phyloP scores from a whole-genome alignment of 495 filamentous ascomycete genomes.

The Hamigera avellanea region DNA sequence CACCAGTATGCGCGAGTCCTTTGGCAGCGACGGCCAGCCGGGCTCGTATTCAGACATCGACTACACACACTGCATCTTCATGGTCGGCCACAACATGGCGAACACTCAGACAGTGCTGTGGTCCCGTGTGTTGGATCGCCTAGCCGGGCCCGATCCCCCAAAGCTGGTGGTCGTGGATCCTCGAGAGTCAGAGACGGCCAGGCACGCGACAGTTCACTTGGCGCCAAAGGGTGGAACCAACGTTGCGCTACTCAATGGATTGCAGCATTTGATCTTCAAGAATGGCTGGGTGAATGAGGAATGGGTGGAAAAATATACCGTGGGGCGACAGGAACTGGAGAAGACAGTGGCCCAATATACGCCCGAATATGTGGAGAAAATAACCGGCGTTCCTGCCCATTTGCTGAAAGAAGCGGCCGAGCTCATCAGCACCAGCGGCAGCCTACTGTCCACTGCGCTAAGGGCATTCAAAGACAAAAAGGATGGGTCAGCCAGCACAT shows the following conservation, averaged over 20 bases:
- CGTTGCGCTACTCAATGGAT: slow-evolving; percentile 8
- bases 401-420: slow-evolving; percentile 6
- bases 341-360: slow-evolving; percentile 5
- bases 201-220: slow-evolving; percentile 8
- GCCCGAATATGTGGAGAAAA: slow-evolving; percentile 6
- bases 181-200: slow-evolving; percentile 4
- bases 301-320: slow-evolving; percentile 5
- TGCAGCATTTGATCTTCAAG: slow-evolving; percentile 8
- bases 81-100: slow-evolving; percentile 2
- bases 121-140: slow-evolving; percentile 6
- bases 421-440: slow-evolving; percentile 9
- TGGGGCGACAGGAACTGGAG: slow-evolving; percentile 6
- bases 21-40: slow-evolving; percentile 3
- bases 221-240: slow-evolving; percentile 10
- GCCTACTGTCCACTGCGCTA: slow-evolving; percentile 6
- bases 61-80: slow-evolving; percentile 2
- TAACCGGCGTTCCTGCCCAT: slow-evolving; percentile 5
- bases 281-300: slow-evolving; percentile 11
- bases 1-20: slow-evolving; percentile 5
- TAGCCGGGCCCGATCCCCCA: slow-evolving; percentile 5
- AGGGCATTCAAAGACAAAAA: slow-evolving; percentile 4
- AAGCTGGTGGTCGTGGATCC: slow-evolving; percentile 12
- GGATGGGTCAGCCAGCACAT: slow-evolving; percentile 7
- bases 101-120: slow-evolving; percentile 7
- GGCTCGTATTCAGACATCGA: slow-evolving; percentile 3